Percentiles rank a stretch among this genome's conserved stretches.
phyloP scores from a whole-genome alignment of 352 stramenopile genomes.

The Pythium brassicae region DNA sequence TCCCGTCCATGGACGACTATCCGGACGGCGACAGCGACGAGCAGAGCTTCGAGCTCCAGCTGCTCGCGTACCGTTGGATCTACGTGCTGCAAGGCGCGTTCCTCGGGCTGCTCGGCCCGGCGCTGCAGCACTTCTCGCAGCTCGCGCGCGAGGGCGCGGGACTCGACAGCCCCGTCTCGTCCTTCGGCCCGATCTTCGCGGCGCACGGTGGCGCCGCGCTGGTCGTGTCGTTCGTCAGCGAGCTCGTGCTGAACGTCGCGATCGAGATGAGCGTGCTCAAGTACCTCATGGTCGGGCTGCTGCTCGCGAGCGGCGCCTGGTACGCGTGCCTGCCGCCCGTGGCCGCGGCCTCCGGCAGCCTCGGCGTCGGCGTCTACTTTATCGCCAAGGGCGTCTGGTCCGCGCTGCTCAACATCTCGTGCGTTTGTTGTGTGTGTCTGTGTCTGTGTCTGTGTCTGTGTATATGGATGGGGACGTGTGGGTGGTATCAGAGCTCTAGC shows the following conservation, averaged over 20 bases:
- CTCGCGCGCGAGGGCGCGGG: slow-evolving; percentile 29
- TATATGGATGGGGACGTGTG: too few relatives aligned
- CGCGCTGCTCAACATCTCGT: slow-evolving; percentile 76
- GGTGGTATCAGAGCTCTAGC: too few relatives aligned
- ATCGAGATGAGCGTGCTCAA: slow-evolving; percentile 72
- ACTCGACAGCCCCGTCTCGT: slow-evolving; percentile 48
- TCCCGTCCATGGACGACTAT: slow-evolving; percentile 17
- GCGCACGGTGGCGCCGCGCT: slow-evolving; percentile 64
- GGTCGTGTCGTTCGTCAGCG: slow-evolving; percentile 77
- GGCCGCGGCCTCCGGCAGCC: slow-evolving; percentile 51
- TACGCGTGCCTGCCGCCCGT: slow-evolving; percentile 60
- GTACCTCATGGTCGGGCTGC: slow-evolving; percentile 54
- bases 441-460: neutral
- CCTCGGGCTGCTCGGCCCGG: slow-evolving; percentile 58
- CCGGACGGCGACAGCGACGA: slow-evolving; percentile 18
- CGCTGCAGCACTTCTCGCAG: slow-evolving; percentile 64
- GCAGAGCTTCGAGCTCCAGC: slow-evolving; percentile 51
- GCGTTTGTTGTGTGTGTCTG: slow-evolving; percentile 6
- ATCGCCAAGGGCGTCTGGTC: slow-evolving; percentile 75
- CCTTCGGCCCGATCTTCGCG: slow-evolving; percentile 71
- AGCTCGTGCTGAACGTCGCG: slow-evolving; percentile 62
- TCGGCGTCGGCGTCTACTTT: slow-evolving; percentile 66
- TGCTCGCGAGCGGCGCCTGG: slow-evolving; percentile 56
- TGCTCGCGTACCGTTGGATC: slow-evolving; percentile 61
- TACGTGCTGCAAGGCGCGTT: slow-evolving; percentile 67